Evolutionary conservation across 164 flowering plant genomes (phyloP), one percentile per base, ranked within the genome.

Genomic region (Stephania japonica): DNA sequence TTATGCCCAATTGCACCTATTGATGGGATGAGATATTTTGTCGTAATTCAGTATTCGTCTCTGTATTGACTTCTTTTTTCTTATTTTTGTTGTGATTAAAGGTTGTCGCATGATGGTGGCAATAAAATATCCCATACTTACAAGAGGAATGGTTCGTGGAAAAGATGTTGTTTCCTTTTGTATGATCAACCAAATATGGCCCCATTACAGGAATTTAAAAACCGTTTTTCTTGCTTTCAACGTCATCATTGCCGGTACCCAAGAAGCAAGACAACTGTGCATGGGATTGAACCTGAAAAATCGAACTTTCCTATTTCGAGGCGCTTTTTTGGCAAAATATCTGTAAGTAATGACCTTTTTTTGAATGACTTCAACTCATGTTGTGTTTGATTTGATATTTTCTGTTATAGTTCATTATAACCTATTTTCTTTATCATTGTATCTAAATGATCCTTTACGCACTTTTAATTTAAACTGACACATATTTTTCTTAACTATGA

Each of bases 211-310:
- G 76, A 77, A 67, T 73, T 73, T 66, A 24, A 49, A 25, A 73
- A 74, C 42, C 66, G 74, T 72, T 61, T 81, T 61, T 80, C 89
- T 61, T 85, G 91, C 79, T 84, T 82, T 38, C 81, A 64, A 59
- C 73, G 65, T 71, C 78, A 13, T 41, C 76, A 47, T 11, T 81
- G 74, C 73, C 76, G 71, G 44, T 75, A 27, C 19, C 42, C 68
- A 23, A 70, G 68, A 24, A 9, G 41, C 32, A 78, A 42, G 72
- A 79, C 72, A 76, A 73, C 72, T 59, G 65, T 43, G 32, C 81
- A 84, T 44, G 78, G 85, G 72, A 74, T 77, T 65, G 84, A 88
- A 72, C 68, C 61, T 67, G 89, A 88, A 76, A 89, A 82, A 71
- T 88, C 90, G 27, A 23, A 79, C 32, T 84, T 83, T 72, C 77